Evolutionary conservation across 805 yeast genomes (phyloP), one percentile per base, ranked within the genome.

Genomic region (Wickerhamomyces canadensis): DNA sequence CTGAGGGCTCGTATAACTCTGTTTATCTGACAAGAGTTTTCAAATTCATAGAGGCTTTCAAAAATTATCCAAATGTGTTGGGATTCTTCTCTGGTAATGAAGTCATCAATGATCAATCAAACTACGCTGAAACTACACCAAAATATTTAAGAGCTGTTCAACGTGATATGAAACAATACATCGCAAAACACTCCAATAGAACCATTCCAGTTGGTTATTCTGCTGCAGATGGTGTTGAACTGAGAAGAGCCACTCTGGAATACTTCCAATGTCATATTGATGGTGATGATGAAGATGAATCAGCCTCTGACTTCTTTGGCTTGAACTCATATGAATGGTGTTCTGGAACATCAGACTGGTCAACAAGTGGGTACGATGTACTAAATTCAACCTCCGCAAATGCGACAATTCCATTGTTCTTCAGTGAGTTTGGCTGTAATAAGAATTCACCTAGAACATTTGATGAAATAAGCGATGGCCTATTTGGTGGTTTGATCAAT

Each of bases 321-420:
- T 76, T 91, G 57, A 91, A 93, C 67, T 86, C 95, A 36, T 93
- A 93, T 62, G 83, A 87, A 44, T 91, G 98, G 98, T 93, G 98
- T 66, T 85, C 95, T 0, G 86, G 86, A 32, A 43, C 51, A 13
- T 75, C 82, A 22, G 67, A 74, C 49, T 86, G 83, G 80, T 44
- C 62, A 15, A 61, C 75, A 7, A 78, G 89, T 3, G 96, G 95
- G 31, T 89, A 84, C 60, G 74, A 66, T 31, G 55, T 57, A 14
- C 65, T 86, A 47, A 77, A 79, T 49, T 54, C 74, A 33, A 74
- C 78, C 23, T 74, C 74, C 55, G 50, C 66, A 30, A 74, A 80
- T 59, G 68, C 80, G 37, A 68, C 81, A 2, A 69, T 80, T 40
- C 93, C 91, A 11, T 57, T 82, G 25, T 72, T 83, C 50, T 76